Base-by-base conservation (phyloP, 768 basidiomycete genomes). In the Pleurotus tuoliensis region DNA sequence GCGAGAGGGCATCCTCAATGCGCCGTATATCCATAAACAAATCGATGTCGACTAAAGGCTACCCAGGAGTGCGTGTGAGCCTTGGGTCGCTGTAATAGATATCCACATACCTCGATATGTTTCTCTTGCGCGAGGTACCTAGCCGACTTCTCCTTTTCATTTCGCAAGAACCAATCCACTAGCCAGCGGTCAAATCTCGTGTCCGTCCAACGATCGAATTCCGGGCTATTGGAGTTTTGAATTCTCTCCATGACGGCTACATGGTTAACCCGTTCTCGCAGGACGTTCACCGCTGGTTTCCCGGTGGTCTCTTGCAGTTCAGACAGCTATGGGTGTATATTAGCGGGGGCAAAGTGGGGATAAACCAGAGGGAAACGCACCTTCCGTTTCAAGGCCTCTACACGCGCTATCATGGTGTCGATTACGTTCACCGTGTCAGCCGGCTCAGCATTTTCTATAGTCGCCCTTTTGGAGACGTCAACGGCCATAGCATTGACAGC, bases 1-100 rank as follows among this genome's bases (percentile, higher is more conserved):
- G 74, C 5, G 76, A 69, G 40, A 99, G 79, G 0, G 92, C 94
- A 7, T 79, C 75, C 70, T 97, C 94, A 62, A 98, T 95, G 57
- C 88, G 82, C 37, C 79, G 81, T 50, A 98, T 91, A 59, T 97
- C 94, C 60, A 83, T 85, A 70, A 97, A 98, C 16, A 98, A 77
- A 54, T 95, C 91, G 44, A 95, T 86, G 67, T 98, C 95, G 27
- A 94, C 93, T 3, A 96, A 78, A 39, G 82, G 84, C 93, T 95
- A 61, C 49, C 37, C 55, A 55, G 27, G 46, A 22, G n/a, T 34
- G 30, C 18, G 50, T 30, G 30, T 34, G 30, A 34, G 30, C 30
- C 30, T 11, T 38, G 11, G 24, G 50, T 15, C 8, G 44, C 25
- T 12, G 7, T 37, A 47, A 39, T 24, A 27, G 24, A 9, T 9